A percentile compares a stretch with the other conserved stretches of the same genome.
phyloP scores from a whole-genome alignment of 768 basidiomycete genomes.

The Suillus americanus region DNA sequence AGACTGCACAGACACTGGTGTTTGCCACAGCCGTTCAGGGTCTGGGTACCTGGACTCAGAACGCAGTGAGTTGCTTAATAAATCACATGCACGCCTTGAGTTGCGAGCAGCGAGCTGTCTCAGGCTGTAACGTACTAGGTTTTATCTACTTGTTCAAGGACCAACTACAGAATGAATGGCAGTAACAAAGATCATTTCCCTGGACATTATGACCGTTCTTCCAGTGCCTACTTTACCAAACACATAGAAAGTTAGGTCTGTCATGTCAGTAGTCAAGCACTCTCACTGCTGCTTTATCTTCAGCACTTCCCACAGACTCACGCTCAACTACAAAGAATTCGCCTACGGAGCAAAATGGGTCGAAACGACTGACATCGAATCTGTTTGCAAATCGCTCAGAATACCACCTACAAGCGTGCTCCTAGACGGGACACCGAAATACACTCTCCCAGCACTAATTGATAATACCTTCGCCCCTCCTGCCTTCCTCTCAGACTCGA shows the following conservation, averaged over 20 bases:
- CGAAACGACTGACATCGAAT: slow-evolving; percentile 25
- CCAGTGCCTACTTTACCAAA: slow-evolving; percentile 12
- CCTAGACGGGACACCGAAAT: slow-evolving; percentile 27
- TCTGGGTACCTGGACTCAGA: no score
- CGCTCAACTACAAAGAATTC: slow-evolving; percentile 31
- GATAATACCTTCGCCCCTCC: slow-evolving; percentile 20
- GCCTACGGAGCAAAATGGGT: slow-evolving; percentile 29
- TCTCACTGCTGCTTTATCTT: not conserved
- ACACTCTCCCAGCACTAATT: slow-evolving; percentile 34
- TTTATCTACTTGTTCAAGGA: not conserved
- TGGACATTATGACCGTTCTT: slow-evolving; percentile 11
- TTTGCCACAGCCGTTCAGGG: no score
- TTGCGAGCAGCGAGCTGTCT: no score
- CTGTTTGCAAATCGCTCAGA: slow-evolving; percentile 21
- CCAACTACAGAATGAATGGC: slow-evolving; percentile 5
- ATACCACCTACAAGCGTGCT: slow-evolving; percentile 29
- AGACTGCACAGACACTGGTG: no score
- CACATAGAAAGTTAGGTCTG: slow-evolving; percentile 15
- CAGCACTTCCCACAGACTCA: slow-evolving; percentile 13
- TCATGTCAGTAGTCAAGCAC: not conserved
- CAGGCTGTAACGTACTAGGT: no score
- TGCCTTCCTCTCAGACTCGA: slow-evolving; percentile 33
- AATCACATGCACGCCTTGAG: no score
- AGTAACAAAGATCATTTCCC: slow-evolving; percentile 12
- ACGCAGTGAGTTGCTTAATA: no score